Evolutionary conservation across 257 asterid species (phyloP).

Genomic region (Solanum sejunctum): DNA sequence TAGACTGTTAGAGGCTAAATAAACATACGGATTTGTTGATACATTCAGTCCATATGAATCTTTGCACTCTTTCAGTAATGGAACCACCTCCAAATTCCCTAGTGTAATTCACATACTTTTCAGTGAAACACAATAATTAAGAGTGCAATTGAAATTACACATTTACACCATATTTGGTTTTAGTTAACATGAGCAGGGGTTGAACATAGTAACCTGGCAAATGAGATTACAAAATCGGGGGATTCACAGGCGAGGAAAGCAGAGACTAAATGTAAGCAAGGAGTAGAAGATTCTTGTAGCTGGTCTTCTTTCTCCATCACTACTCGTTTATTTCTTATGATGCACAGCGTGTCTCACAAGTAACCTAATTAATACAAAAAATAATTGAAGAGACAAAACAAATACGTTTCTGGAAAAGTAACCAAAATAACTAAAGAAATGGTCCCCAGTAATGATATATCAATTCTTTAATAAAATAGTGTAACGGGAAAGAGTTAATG

Average conservation of each 20-base stretch:
- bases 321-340: background rate
- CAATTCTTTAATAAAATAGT: background rate
- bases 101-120: background rate
- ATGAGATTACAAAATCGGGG: conserved; percentile 49
- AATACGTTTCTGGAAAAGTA: background rate
- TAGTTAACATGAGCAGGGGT: background rate
- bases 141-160: background rate
- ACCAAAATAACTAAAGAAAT: background rate
- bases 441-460: background rate
- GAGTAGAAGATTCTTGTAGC: conserved; percentile 10
- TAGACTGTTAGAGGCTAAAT: background rate
- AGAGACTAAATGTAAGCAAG: conserved; percentile 35
- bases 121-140: background rate
- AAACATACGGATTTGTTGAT: conserved; percentile 41
- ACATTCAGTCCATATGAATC: conserved; percentile 61
- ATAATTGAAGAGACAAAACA: background rate
- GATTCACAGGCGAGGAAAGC: conserved; percentile 74
- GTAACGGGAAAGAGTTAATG: background rate
- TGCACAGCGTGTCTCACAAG: background rate
- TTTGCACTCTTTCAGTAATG: conserved; percentile 52
- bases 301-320: conserved; percentile 8
- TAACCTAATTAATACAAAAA: background rate
- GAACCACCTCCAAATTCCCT: conserved; percentile 77
- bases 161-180: background rate
- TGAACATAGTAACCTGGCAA: conserved; percentile 44